Evolutionary conservation across 257 asterid genomes (phyloP).

Genomic region (Nicotiana noctiflora): DNA sequence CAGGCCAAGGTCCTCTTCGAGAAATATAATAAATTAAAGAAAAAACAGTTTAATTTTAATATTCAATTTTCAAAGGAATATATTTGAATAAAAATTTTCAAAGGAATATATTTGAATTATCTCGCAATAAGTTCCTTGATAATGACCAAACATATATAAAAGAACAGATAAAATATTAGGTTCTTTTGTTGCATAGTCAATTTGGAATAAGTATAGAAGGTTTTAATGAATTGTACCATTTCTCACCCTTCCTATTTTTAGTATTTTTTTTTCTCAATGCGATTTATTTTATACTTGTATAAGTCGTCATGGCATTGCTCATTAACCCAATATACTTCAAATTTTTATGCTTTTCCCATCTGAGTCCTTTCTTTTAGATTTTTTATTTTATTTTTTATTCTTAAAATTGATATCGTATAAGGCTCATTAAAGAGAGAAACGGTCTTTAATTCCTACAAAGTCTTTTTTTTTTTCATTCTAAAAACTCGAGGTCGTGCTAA

Average conservation of each 20-base stretch:
- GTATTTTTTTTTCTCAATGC: background rate
- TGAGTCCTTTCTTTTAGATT: background rate
- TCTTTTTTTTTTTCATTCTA: no score
- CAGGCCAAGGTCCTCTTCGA: background rate
- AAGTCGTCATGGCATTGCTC: background rate
- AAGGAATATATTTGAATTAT: background rate
- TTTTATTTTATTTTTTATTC: no score
- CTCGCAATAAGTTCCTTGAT: background rate
- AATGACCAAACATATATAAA: background rate
- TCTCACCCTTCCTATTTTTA: background rate
- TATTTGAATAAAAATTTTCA: background rate
- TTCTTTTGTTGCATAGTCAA: background rate
- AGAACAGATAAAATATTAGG: background rate
- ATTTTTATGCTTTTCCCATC: no score
- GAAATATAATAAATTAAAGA: background rate
- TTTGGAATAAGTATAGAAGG: background rate
- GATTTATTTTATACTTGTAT: background rate
- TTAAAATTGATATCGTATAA: no score
- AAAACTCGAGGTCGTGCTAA: background rate
- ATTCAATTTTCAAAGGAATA: background rate
- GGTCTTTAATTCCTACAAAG: no score
- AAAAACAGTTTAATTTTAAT: background rate
- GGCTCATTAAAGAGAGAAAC: no score
- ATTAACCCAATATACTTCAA: background rate
- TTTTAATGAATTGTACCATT: background rate